A percentile compares a stretch with the other conserved stretches of the same genome.
phyloP scores from a whole-genome alignment of 177 flowering plant species.

The Tripterygium wilfordii region DNA sequence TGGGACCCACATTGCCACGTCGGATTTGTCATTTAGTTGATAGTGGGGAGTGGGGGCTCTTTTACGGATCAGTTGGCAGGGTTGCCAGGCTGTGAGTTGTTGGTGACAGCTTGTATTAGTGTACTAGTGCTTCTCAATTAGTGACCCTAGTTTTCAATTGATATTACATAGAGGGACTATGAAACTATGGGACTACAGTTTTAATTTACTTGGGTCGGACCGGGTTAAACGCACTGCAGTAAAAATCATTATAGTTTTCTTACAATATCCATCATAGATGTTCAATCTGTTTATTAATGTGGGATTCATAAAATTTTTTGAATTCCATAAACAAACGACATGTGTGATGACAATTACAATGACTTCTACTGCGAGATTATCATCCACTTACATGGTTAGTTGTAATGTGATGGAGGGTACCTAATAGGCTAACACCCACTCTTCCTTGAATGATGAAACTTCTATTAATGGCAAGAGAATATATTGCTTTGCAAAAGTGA shows the following conservation, averaged over 20 bases:
- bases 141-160: background rate
- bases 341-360: too few species aligned
- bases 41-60: background rate
- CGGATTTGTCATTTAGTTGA: slow-evolving; percentile 10
- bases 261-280: too few species aligned
- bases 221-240: too few species aligned
- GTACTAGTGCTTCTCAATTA: background rate
- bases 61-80: slow-evolving; percentile 10
- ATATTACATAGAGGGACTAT: slow-evolving; percentile 10
- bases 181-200: background rate
- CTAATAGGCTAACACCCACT: background rate
- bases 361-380: too few species aligned
- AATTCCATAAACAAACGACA: too few species aligned
- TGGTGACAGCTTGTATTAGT: slow-evolving; percentile 20
- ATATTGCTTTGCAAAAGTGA: too few species aligned
- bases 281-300: too few species aligned
- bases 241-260: too few species aligned
- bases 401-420: too few species aligned
- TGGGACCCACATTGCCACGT: slow-evolving; percentile 14
- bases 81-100: slow-evolving; percentile 26
- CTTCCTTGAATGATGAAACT: background rate
- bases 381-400: too few species aligned
- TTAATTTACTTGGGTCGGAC: too few species aligned
- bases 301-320: too few species aligned
- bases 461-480: background rate